Evolutionary conservation across 1,284 basidiomycete species (phyloP).

Genomic region (Limonomyces culmigenus): DNA sequence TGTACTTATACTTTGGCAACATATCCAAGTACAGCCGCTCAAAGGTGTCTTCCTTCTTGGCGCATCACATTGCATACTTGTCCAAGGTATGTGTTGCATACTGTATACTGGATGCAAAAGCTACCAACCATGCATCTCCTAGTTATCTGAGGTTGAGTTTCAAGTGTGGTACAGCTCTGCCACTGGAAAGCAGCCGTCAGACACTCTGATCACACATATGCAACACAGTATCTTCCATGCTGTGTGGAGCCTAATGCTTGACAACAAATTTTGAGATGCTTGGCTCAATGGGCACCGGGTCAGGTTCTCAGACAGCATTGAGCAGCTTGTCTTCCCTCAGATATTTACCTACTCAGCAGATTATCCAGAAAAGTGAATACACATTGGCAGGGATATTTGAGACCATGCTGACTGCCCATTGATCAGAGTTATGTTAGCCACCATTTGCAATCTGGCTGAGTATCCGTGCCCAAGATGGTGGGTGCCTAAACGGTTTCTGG

Average conservation of each 20-base stretch:
- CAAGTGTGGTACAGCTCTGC: conserved; percentile 1
- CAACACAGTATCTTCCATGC: conserved; percentile 10
- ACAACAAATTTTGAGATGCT: conserved; percentile 10
- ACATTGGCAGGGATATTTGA: conserved; percentile 9
- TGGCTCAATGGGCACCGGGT: conserved; percentile 10
- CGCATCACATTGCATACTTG: conserved; percentile 10
- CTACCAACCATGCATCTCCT: neutral
- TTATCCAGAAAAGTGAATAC: conserved; percentile 12
- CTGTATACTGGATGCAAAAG: neutral
- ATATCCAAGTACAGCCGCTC: conserved; percentile 12
- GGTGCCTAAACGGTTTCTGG: conserved; percentile 4
- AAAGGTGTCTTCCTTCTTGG: conserved; percentile 7
- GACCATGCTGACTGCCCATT: conserved; percentile 6
- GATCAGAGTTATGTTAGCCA: conserved; percentile 8
- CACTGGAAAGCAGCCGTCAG: neutral
- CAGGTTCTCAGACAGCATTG: conserved; percentile 8
- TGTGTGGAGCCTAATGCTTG: conserved; percentile 8
- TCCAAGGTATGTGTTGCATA: conserved; percentile 8
- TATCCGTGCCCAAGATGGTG: conserved; percentile 9
- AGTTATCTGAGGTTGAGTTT: conserved; percentile 4
- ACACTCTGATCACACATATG: conserved; percentile 8
- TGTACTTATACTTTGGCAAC: conserved; percentile 15
- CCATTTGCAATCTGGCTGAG: conserved; percentile 6
- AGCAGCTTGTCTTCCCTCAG: conserved; percentile 9
- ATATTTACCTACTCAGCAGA: conserved; percentile 11